phyloP scores from a whole-genome alignment of 768 basidiomycete species.

The Rhodocollybia butyracea region DNA sequence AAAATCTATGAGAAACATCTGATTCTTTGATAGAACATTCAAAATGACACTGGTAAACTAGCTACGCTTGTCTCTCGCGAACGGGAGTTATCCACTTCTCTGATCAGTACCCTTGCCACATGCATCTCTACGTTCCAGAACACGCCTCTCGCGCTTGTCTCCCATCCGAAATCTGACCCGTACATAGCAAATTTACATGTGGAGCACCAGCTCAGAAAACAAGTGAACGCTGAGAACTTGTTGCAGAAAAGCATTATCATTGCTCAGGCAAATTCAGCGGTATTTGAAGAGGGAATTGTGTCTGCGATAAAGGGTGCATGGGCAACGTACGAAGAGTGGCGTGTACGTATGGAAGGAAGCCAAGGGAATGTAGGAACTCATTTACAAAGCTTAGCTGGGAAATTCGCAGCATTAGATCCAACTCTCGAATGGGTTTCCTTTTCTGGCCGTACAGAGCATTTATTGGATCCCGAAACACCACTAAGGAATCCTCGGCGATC shows the following conservation, averaged over 20 bases:
- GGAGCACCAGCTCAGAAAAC: slow-evolving; percentile 77
- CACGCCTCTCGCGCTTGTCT: slow-evolving; percentile 81
- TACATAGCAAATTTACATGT: slow-evolving; percentile 73
- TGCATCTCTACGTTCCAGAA: slow-evolving; percentile 92
- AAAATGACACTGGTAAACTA: slow-evolving; percentile 93
- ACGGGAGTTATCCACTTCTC: slow-evolving; percentile 79
- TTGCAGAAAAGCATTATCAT: slow-evolving; percentile 97
- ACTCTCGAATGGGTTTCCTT: slow-evolving; percentile 97
- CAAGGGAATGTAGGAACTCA: slow-evolving; percentile 69
- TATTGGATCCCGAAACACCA: slow-evolving; percentile 96
- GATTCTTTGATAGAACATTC: slow-evolving; percentile 62
- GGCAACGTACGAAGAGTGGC: slow-evolving; percentile 96
- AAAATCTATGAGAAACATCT: not conserved
- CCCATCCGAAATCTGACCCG: slow-evolving; percentile 28
- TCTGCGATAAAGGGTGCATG: slow-evolving; percentile 94
- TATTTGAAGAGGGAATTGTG: slow-evolving; percentile 96
- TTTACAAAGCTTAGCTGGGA: slow-evolving; percentile 63
- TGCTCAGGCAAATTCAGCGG: slow-evolving; percentile 95
- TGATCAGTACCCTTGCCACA: slow-evolving; percentile 84
- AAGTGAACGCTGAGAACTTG: slow-evolving; percentile 96
- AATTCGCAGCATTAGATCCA: slow-evolving; percentile 77
- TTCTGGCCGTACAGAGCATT: slow-evolving; percentile 88
- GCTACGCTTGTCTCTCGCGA: slow-evolving; percentile 91
- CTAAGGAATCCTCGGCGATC: slow-evolving; percentile 76
- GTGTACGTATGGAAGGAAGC: slow-evolving; percentile 78